phyloP scores from a whole-genome alignment of 495 filamentous ascomycete genomes.

The Hyaloscypha variabilis region DNA sequence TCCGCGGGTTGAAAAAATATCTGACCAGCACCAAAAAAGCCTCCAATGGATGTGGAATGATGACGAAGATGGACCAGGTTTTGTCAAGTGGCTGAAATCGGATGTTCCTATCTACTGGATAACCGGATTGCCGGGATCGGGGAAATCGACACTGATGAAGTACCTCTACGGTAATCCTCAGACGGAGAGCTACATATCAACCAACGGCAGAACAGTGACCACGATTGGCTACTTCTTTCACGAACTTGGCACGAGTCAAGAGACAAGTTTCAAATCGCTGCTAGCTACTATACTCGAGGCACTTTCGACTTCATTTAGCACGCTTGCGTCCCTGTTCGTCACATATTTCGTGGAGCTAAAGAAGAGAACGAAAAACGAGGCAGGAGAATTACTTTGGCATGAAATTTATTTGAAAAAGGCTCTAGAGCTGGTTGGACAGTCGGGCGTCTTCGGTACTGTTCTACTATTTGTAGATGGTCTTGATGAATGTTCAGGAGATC shows the following conservation, averaged over 20 bases:
- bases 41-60: conserved; percentile 18
- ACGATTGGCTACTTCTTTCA: conserved; percentile 54
- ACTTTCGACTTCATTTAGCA: conserved; percentile 55
- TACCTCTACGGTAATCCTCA: conserved; percentile 26
- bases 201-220: conserved; percentile 1
- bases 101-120: conserved; percentile 43
- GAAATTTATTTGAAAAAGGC: conserved; percentile 10
- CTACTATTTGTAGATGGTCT: conserved; percentile 18
- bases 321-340: conserved; percentile 34
- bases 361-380: conserved; percentile 7
- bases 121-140: conserved; percentile 47
- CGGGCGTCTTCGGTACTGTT: conserved; percentile 6
- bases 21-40: conserved; percentile 16
- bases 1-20: conserved; percentile 19
- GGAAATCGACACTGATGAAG: too few relatives aligned
- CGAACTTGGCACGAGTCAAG: conserved; percentile 46
- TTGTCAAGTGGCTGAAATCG: conserved; percentile 26
- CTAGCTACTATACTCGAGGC: conserved; percentile 19
- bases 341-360: conserved; percentile 9
- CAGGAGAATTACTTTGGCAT: conserved; percentile 2
- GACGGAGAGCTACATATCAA: conserved; percentile 5
- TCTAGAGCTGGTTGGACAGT: conserved; percentile 12
- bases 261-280: conserved; percentile 41
- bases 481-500: conserved; percentile 18
- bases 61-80: conserved; percentile 17